phyloP scores from a whole-genome alignment of 164 flowering plant genomes.

The Tetrastigma voinierianum region DNA sequence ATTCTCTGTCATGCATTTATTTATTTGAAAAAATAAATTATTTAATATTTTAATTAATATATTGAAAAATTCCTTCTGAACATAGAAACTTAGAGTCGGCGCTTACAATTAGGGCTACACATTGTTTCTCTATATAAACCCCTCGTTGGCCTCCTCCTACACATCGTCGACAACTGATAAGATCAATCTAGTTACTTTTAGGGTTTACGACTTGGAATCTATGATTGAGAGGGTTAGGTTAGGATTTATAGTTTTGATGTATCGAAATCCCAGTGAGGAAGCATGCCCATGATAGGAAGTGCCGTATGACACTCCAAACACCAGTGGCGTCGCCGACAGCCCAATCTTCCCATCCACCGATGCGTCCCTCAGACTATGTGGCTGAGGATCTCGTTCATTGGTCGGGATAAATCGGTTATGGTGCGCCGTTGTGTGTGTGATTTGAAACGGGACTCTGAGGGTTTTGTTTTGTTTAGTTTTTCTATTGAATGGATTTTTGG shows the following conservation, averaged over 20 bases:
- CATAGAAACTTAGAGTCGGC: too few species aligned
- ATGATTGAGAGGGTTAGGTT: too few species aligned
- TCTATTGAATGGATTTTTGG: not conserved
- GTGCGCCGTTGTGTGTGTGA: constrained; percentile 37
- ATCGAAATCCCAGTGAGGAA: constrained; percentile 26
- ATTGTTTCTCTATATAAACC: too few species aligned
- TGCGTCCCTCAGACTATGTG: not conserved
- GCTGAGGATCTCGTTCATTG: not conserved
- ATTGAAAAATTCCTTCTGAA: too few species aligned
- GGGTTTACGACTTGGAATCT: too few species aligned
- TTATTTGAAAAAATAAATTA: too few species aligned
- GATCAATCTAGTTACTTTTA: too few species aligned
- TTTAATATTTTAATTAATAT: too few species aligned
- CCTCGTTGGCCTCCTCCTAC: too few species aligned
- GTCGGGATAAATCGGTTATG: constrained; percentile 10
- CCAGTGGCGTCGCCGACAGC: constrained; percentile 7
- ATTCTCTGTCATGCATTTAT: too few species aligned
- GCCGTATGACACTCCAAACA: constrained; percentile 48
- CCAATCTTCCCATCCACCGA: constrained; percentile 13
- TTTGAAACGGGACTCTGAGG: constrained; percentile 53
- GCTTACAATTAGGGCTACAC: too few species aligned
- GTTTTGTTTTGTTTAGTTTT: not conserved
- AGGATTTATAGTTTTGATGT: not conserved
- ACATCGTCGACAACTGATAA: too few species aligned
- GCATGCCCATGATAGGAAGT: constrained; percentile 46